A percentile compares a stretch with the other conserved stretches of the same genome.
These are phyloP conservation scores for Lolium multiflorum DNA, from an alignment of 176 grass and related monocot genomes.

Conservation along the genomic window DNA sequence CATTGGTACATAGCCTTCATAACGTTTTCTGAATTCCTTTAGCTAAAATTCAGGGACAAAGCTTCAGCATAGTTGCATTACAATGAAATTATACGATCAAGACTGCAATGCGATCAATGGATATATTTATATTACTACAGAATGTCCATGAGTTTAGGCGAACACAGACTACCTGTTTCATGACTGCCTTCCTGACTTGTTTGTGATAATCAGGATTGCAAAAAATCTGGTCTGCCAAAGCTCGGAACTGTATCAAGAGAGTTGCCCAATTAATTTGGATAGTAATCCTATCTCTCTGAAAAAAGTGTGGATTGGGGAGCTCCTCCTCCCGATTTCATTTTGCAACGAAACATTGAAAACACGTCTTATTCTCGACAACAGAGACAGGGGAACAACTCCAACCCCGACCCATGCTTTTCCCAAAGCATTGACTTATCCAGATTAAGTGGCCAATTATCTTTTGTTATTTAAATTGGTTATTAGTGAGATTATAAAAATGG, in stretches of 20 bases:
- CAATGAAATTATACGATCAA: constrained; percentile 6
- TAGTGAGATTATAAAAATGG: constrained; percentile 7
- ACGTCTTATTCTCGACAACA: too few relatives aligned
- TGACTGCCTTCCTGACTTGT: constrained; percentile 74
- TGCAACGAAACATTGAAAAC: too few relatives aligned
- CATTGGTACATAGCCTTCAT: constrained; percentile 95
- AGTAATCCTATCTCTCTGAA: not conserved
- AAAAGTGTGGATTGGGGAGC: not conserved
- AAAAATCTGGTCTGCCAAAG: constrained; percentile 96
- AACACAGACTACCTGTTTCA: constrained; percentile 71
- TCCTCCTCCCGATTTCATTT: too few relatives aligned
- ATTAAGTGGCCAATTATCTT: not conserved
- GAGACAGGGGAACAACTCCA: not conserved
- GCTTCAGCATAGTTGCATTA: constrained; percentile 32
- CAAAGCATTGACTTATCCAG: not conserved
- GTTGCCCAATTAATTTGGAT: not conserved
- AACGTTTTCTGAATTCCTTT: constrained; percentile 86
- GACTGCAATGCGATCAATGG: not conserved
- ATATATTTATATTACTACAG: constrained; percentile 17
- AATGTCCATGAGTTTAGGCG: not conserved
- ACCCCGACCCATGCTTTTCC: not conserved
- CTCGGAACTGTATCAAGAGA: constrained; percentile 76
- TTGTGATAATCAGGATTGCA: constrained; percentile 93
- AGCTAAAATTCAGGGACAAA: constrained; percentile 56
- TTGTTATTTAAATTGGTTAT: not conserved